These are phyloP conservation scores for Russula ochroleuca DNA, from an alignment of 768 basidiomycete genomes.

Conservation along the genomic window DNA sequence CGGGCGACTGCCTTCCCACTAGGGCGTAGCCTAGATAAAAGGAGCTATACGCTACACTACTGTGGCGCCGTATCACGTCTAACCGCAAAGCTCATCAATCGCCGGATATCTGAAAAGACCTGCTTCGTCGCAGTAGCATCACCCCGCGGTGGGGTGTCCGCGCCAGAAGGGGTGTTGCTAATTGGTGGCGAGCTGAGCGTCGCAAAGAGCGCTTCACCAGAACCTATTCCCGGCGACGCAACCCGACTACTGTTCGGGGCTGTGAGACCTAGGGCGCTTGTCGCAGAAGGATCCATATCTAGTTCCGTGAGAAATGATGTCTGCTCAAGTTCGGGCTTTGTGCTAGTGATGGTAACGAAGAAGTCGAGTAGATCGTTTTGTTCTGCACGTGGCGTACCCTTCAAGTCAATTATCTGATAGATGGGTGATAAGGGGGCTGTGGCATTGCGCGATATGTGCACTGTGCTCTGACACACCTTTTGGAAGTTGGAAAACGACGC, in stretches of 20 bases:
- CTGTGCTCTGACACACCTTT: conserved; percentile 53
- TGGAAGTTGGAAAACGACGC: conserved; percentile 97
- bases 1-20: not conserved
- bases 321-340: conserved; percentile 79
- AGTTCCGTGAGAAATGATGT: conserved; percentile 90
- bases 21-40: not conserved
- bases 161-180: conserved; percentile 60
- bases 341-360: conserved; percentile 91
- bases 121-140: conserved; percentile 51
- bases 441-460: not conserved
- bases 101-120: conserved; percentile 82
- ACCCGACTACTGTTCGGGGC: conserved; percentile 66
- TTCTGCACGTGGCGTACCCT: conserved; percentile 80
- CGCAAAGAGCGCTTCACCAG: conserved; percentile 55
- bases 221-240: conserved; percentile 40
- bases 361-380: conserved; percentile 89
- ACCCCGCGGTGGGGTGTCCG: conserved; percentile 43
- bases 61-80: conserved; percentile 56
- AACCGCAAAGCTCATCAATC: conserved; percentile 86
- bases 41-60: conserved; percentile 6
- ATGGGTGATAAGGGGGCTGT: not conserved
- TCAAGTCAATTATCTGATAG: conserved; percentile 85
- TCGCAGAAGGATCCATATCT: conserved; percentile 86
- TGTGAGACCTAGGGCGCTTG: conserved; percentile 46
- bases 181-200: conserved; percentile 58